Evolutionary conservation across 345 rosid species (phyloP), one percentile per base, ranked within the genome.

Genomic region (Hevea brasiliensis): DNA sequence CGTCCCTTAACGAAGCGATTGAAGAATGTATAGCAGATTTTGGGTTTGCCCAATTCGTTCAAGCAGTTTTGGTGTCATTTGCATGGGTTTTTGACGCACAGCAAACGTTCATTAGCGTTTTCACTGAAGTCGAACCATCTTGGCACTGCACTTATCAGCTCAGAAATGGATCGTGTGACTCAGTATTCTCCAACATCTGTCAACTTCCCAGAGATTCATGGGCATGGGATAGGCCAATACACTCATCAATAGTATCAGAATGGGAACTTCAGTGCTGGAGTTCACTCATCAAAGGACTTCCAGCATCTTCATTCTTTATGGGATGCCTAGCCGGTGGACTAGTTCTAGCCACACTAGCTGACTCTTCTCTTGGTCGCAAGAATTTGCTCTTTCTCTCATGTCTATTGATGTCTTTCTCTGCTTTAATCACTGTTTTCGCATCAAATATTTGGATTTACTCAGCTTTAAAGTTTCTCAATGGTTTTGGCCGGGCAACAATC

Each of bases 251-350:
- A 24, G 47, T 78, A n/a, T 61, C 81, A 3, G 77, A 78, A 8
- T 78, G 72, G 69, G 44, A 44, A 2, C 81, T 78, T 7, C 57
- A 67, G 6, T 72, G 81, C 51, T 71, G 73, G 21, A 61, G 32
- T 24, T 67, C 77, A 21, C 18, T 78, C 37, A 6, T 78, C 47
- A 67, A 21, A 35, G 77, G 74, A 67, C 64, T 78, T 13, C 81
- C 81, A 0, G 77, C 81, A 3, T 68, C 81, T 29, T 68, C 81
- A 10, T 78, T 73, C 67, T 78, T 78, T 71, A 0, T 35, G 4
- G 81, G 81, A 0, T 78, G 81, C 45, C 32, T 73, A 10, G 48
- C n/a, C 13, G 74, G 81, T 17, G 81, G 81, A 4, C 24, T 73
- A 0, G 0, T 47, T 7, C n/a, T 78, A 9, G 70, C 74, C 18